Evolutionary conservation across 177 flowering plant genomes (phyloP), one percentile per base, ranked within the genome.

Genomic region (Vitis hybrid): DNA sequence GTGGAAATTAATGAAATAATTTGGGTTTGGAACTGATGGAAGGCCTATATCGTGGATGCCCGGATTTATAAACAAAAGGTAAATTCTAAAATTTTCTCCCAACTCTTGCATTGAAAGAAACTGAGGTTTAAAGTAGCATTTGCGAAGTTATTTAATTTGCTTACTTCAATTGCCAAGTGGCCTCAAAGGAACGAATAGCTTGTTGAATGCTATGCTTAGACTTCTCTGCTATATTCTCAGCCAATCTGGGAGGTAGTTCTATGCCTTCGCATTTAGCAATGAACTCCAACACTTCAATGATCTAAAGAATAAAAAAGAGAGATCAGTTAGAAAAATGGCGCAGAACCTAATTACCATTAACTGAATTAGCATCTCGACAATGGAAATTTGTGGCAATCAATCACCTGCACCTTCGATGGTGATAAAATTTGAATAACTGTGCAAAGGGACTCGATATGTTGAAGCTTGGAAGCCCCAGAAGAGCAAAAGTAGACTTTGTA

Each of bases 111-210:
- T 39, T 0, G 45, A 39, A 26, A 39, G 45, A 39, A 39, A 39
- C 8, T 39, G 7, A 7, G 45, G 8, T 58, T 19, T 58, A 22
- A 10, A 58, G 11, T 10, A 10, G 19, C 3, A n/a, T 16, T 19
- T 18, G 29, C 29, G 45, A 39, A 39, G 0, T 39, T 2, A 18
- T 58, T 58, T 19, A 10, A 22, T 45, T 63, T 45, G 4, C 55
- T 33, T 77, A 85, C 91, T 78, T 77, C 14, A 55, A 52, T 57
- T 68, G 80, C 85, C 88, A 84, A 20, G 86, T 69, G 10, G 93
- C 96, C 74, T 90, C 93, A 62, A 90, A 86, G 31, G 93, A 89
- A 9, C 93, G 89, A 65, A 89, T 82, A 55, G 96, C 96, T 81
- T 89, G 96, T 13, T 90, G 85, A 19, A 89, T 83, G 67, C 87